Evolutionary conservation across 2,329 filamentous ascomycete species (phyloP).

Genomic region (Aspergillus brunneoviolaceus): DNA sequence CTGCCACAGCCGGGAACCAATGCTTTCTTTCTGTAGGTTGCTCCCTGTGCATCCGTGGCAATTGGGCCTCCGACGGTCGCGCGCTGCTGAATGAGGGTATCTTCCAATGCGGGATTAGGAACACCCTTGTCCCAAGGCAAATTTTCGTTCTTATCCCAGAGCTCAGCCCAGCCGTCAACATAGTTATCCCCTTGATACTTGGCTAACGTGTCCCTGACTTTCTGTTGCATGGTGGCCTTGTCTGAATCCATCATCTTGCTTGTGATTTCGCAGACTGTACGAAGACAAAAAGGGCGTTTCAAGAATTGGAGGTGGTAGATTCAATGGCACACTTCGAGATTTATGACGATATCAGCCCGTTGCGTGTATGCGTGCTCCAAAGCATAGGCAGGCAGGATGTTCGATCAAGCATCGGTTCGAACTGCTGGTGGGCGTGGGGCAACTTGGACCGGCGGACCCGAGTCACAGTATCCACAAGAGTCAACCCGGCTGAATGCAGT

Average conservation of each 20-base stretch:
- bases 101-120: conserved; percentile 58
- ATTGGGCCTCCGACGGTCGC: conserved; percentile 39
- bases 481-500: not conserved
- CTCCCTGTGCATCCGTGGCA: conserved; percentile 19
- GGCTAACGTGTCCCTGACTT: conserved; percentile 8
- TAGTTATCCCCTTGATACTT: conserved; percentile 8
- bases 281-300: too few species aligned
- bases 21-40: conserved; percentile 51
- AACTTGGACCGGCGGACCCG: not conserved
- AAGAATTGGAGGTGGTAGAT: too few species aligned
- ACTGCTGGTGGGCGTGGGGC: not conserved
- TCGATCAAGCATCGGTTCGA: not conserved
- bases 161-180: conserved; percentile 50
- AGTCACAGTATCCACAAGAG: not conserved
- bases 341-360: not conserved
- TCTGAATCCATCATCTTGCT: not conserved
- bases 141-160: conserved; percentile 54
- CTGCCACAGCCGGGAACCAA: conserved; percentile 79
- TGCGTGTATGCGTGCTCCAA: not conserved
- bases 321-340: not conserved
- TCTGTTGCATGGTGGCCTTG: not conserved
- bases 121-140: conserved; percentile 60
- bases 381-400: not conserved
- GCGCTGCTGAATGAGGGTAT: conserved; percentile 46
- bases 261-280: not conserved